Evolutionary conservation across 2,329 filamentous ascomycete genomes (phyloP).

Genomic region (Clathrospora elynae): DNA sequence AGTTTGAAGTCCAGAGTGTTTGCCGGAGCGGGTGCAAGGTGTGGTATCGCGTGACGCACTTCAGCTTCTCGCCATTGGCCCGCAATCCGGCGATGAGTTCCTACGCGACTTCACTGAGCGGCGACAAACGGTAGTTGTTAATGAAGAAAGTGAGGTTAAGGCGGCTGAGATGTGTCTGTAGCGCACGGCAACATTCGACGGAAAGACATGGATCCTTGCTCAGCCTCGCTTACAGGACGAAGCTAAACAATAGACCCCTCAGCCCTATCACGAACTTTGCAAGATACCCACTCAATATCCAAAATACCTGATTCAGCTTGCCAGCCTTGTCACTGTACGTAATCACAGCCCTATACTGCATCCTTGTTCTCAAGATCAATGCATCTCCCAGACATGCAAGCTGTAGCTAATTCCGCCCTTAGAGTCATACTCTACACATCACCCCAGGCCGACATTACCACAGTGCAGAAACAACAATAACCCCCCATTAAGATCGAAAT

Average conservation of each 20-base stretch:
- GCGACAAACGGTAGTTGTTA: too few relatives aligned
- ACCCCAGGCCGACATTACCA: background rate
- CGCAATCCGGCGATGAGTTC: slow-evolving; percentile 13
- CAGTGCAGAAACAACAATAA: background rate
- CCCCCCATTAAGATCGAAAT: slow-evolving; percentile 6
- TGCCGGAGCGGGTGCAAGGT: slow-evolving; percentile 4
- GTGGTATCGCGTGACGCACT: slow-evolving; percentile 9
- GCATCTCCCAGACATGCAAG: slow-evolving; percentile 4
- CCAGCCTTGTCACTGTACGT: slow-evolving; percentile 5
- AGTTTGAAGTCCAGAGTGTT: slow-evolving; percentile 1
- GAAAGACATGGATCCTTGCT: slow-evolving; percentile 9
- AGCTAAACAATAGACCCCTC: slow-evolving; percentile 15
- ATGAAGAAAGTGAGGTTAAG: slow-evolving; percentile 17
- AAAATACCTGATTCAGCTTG: background rate
- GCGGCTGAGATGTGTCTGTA: slow-evolving; percentile 15
- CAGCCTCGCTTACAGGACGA: slow-evolving; percentile 15
- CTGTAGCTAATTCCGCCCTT: slow-evolving; percentile 16
- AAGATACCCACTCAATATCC: too few relatives aligned
- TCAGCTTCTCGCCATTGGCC: slow-evolving; percentile 16
- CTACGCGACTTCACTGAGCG: too few relatives aligned
- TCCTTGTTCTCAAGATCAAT: slow-evolving; percentile 5
- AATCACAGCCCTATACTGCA: slow-evolving; percentile 1
- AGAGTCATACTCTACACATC: slow-evolving; percentile 12
- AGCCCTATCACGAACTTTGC: slow-evolving; percentile 9
- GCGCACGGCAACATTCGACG: slow-evolving; percentile 15